These are phyloP conservation scores for Kazachstania sp. DNA, from an alignment of 1,139 yeast species.

Conservation along the genomic window DNA sequence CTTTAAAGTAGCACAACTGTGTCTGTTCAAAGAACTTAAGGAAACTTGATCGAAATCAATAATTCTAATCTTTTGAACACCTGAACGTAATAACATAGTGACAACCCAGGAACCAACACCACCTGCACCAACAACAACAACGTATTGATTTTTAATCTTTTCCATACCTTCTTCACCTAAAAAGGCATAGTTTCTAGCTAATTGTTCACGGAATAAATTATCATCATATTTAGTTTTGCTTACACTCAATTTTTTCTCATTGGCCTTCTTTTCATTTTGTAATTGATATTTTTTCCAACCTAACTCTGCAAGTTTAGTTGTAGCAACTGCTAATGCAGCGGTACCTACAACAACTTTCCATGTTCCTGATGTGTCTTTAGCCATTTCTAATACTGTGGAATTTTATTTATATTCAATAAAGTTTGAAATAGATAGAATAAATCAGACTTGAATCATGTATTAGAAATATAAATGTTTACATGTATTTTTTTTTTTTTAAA, in stretches of 20 bases:
- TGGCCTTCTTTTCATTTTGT: conserved; percentile 3
- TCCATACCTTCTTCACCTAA: conserved; percentile 76
- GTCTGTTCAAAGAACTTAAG: conserved; percentile 81
- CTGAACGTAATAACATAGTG: conserved; percentile 86
- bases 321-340: conserved; percentile 23
- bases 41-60: conserved; percentile 96
- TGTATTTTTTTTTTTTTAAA: too few relatives aligned
- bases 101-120: conserved; percentile 98
- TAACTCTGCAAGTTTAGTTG: conserved; percentile 21
- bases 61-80: conserved; percentile 66
- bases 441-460: neutral
- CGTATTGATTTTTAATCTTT: conserved; percentile 62
- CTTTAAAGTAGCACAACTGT: conserved; percentile 77
- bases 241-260: conserved; percentile 5
- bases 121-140: conserved; percentile 94
- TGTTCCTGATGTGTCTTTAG: conserved; percentile 11
- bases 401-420: neutral
- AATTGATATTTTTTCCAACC: conserved; percentile 16
- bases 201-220: conserved; percentile 76
- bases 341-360: conserved; percentile 27
- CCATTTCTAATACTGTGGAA: conserved; percentile 2
- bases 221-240: conserved; percentile 42
- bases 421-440: neutral
- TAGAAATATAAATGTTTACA: neutral
- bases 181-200: conserved; percentile 89